Conservation (phyloP, 1,139 yeast species). For the Sugiyamaella japonica region DNA sequence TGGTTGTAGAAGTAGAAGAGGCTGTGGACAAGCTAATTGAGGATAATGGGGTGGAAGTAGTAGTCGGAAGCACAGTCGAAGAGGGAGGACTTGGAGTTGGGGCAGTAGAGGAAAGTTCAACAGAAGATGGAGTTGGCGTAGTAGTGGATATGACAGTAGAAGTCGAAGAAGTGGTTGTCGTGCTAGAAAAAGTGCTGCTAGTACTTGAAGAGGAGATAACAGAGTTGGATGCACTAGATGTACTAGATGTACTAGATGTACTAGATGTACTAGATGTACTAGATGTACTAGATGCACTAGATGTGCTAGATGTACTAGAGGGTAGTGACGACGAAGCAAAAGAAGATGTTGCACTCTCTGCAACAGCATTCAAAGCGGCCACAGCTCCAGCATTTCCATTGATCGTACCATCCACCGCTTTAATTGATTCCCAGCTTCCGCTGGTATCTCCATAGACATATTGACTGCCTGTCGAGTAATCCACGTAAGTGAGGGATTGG, state of each 20-base stretch:
- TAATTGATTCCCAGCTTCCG: constrained; percentile 69
- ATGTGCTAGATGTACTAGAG: no score
- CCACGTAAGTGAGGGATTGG: constrained; percentile 59
- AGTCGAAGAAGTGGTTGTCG: constrained; percentile 17
- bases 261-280: constrained; percentile 10
- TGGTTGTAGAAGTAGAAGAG: constrained; percentile 11
- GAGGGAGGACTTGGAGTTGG: constrained; percentile 13
- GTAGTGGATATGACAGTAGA: constrained; percentile 22
- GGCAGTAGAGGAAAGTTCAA: constrained; percentile 10
- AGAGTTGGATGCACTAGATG: constrained; percentile 13
- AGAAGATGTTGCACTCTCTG: background rate
- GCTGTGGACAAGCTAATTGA: constrained; percentile 9
- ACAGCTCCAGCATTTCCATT: constrained; percentile 53
- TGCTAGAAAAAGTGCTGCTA: constrained; percentile 1
- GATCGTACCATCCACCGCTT: constrained; percentile 60
- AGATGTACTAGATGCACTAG: constrained; percentile 9
- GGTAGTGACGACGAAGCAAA: constrained; percentile 15
- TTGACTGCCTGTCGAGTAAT: constrained; percentile 74
- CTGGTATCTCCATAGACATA: constrained; percentile 63
- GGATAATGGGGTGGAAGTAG: background rate
- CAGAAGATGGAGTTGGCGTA: constrained; percentile 14
- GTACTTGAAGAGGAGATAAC: background rate
- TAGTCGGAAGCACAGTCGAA: background rate
- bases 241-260: constrained; percentile 9
- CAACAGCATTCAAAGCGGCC: constrained; percentile 4